These are phyloP conservation scores for Hansenula anomala DNA, from an alignment of 1,139 yeast genomes.

Conservation along the genomic window DNA sequence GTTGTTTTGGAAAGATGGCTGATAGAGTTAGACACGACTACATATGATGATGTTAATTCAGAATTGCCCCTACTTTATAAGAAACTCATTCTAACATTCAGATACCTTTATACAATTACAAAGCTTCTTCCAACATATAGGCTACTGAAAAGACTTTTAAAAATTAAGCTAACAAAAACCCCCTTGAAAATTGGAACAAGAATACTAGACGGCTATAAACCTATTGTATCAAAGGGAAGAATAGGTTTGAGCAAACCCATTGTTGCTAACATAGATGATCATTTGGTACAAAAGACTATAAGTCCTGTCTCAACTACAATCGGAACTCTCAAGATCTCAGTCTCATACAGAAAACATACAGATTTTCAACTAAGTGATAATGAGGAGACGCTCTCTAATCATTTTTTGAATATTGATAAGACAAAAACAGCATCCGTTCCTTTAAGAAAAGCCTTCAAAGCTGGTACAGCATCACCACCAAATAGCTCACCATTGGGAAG, in stretches of 20 bases:
- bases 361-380: conserved; percentile 64
- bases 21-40: conserved; percentile 58
- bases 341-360: conserved; percentile 71
- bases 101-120: conserved; percentile 65
- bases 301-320: conserved; percentile 68
- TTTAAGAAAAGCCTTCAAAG: conserved; percentile 15
- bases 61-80: conserved; percentile 72
- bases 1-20: conserved; percentile 92
- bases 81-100: conserved; percentile 66
- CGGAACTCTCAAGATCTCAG: conserved; percentile 71
- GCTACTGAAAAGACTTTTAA: conserved; percentile 38
- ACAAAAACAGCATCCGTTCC: conserved; percentile 9
- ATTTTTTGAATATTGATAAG: conserved; percentile 46
- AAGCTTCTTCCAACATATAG: conserved; percentile 71
- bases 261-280: conserved; percentile 37
- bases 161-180: conserved; percentile 32
- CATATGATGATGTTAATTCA: conserved; percentile 25
- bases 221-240: conserved; percentile 78
- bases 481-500: conserved; percentile 23
- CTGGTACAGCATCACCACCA: conserved; percentile 15
- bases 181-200: conserved; percentile 51
- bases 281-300: conserved; percentile 56
- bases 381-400: conserved; percentile 58
- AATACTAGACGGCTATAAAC: conserved; percentile 69
- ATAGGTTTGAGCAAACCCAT: conserved; percentile 76